phyloP scores from a whole-genome alignment of 441 rosid species.

The Biscutella laevigata region DNA sequence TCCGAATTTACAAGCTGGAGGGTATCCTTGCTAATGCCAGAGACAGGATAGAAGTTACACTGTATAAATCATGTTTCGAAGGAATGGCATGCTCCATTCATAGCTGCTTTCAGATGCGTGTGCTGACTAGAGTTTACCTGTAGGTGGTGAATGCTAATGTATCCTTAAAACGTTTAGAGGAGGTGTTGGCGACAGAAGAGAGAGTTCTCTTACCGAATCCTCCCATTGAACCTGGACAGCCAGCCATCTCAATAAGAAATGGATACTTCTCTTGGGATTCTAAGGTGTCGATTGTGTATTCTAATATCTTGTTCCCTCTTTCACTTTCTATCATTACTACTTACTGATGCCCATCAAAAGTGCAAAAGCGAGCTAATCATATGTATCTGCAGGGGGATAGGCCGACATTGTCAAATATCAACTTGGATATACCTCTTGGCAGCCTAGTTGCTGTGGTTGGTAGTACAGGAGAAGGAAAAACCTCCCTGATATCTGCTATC shows the following conservation, averaged over 20 bases:
- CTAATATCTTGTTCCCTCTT: background rate
- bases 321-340: background rate
- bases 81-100: too few species aligned
- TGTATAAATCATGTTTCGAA: too few species aligned
- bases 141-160: slow-evolving; percentile 94
- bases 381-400: slow-evolving; percentile 47
- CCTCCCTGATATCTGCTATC: slow-evolving; percentile 88
- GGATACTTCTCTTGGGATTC: slow-evolving; percentile 95
- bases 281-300: slow-evolving; percentile 39
- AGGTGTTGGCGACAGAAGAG: slow-evolving; percentile 82
- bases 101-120: too few species aligned
- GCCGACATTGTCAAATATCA: slow-evolving; percentile 69
- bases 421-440: slow-evolving; percentile 73
- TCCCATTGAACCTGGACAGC: slow-evolving; percentile 61
- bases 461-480: slow-evolving; percentile 92
- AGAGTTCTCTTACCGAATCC: slow-evolving; percentile 89
- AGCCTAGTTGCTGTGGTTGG: slow-evolving; percentile 94
- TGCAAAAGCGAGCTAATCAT: background rate
- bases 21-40: background rate
- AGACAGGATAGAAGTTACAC: too few species aligned
- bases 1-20: background rate
- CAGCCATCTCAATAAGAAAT: slow-evolving; percentile 75
- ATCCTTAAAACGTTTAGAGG: slow-evolving; percentile 92
- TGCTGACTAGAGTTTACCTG: slow-evolving; percentile 14
- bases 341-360: background rate